Conservation (phyloP, 2,329 filamentous ascomycete species). For the Graphiopsis chlorocephala region DNA sequence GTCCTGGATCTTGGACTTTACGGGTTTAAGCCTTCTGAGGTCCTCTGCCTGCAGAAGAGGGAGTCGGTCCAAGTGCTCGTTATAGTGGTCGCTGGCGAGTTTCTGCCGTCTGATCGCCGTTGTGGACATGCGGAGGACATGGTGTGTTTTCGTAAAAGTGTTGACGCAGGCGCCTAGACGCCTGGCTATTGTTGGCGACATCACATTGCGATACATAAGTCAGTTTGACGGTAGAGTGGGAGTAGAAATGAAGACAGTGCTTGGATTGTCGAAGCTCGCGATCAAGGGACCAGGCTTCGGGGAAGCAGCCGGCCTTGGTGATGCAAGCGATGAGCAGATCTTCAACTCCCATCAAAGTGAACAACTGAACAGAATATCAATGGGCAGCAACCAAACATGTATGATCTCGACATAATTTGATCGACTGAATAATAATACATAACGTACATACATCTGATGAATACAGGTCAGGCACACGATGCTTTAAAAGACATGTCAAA, state of each 20-base stretch:
- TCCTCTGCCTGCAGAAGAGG: slow-evolving; percentile 1
- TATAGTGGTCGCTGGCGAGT: background rate
- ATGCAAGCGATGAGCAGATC: background rate
- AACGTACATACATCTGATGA: background rate
- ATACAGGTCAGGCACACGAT: background rate
- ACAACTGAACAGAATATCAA: no score
- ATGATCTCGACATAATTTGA: no score
- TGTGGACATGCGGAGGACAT: background rate
- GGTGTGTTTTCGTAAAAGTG: background rate
- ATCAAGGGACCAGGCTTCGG: background rate
- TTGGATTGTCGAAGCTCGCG: background rate
- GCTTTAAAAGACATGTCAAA: slow-evolving; percentile 13
- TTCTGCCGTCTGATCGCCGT: background rate
- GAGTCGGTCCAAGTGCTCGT: background rate
- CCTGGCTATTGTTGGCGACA: slow-evolving; percentile 8
- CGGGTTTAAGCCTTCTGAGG: background rate
- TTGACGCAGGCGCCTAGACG: slow-evolving; percentile 11
- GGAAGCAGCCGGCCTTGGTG: background rate
- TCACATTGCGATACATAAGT: slow-evolving; percentile 14
- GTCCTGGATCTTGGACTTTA: background rate
- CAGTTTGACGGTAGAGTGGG: background rate
- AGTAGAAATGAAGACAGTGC: background rate
- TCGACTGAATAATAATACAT: background rate
- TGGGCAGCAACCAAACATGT: background rate
- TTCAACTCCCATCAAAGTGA: no score